Percentiles rank a stretch among this genome's conserved stretches.
Conservation (phyloP, 805 yeast genomes). For the Wickerhamiella sorbophila region DNA sequence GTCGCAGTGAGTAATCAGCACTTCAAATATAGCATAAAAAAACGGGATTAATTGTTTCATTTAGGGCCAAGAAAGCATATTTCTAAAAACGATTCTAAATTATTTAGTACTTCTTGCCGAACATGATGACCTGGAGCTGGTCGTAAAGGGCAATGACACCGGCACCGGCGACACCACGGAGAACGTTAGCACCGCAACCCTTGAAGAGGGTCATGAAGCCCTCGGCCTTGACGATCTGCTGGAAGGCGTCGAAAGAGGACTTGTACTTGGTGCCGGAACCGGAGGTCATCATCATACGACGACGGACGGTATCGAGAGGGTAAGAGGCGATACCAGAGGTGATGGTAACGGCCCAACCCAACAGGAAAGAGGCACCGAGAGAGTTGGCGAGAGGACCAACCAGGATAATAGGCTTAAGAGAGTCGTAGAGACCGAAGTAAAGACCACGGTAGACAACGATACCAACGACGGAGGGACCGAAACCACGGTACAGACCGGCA, state of each 20-base stretch:
- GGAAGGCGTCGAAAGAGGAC: slow-evolving; percentile 86
- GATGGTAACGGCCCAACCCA: slow-evolving; percentile 93
- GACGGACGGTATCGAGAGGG: slow-evolving; percentile 95
- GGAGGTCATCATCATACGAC: slow-evolving; percentile 98
- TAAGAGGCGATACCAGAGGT: slow-evolving; percentile 95
- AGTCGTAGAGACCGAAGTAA: slow-evolving; percentile 92
- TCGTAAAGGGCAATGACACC: slow-evolving; percentile 95
- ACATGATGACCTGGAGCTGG: slow-evolving; percentile 79
- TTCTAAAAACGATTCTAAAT: too few species aligned
- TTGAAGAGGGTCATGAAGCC: slow-evolving; percentile 83
- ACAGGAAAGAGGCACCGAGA: slow-evolving; percentile 81
- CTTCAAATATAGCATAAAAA: too few species aligned
- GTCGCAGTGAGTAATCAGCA: too few species aligned
- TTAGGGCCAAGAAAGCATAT: too few species aligned
- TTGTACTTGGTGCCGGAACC: slow-evolving; percentile 87
- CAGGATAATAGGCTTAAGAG: slow-evolving; percentile 79
- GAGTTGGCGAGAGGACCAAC: slow-evolving; percentile 82
- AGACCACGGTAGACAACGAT: slow-evolving; percentile 95
- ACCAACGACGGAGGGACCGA: slow-evolving; percentile 93
- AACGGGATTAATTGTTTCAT: too few species aligned
- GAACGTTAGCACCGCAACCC: slow-evolving; percentile 97
- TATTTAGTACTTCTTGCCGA: slow-evolving; percentile 67
- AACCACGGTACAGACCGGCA: slow-evolving; percentile 96
- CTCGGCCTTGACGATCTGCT: slow-evolving; percentile 79
- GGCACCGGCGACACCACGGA: slow-evolving; percentile 98